A percentile compares a stretch with the other conserved stretches of the same genome.
phyloP scores from a whole-genome alignment of 2,329 filamentous ascomycete species.

The Ophiostoma quercus region DNA sequence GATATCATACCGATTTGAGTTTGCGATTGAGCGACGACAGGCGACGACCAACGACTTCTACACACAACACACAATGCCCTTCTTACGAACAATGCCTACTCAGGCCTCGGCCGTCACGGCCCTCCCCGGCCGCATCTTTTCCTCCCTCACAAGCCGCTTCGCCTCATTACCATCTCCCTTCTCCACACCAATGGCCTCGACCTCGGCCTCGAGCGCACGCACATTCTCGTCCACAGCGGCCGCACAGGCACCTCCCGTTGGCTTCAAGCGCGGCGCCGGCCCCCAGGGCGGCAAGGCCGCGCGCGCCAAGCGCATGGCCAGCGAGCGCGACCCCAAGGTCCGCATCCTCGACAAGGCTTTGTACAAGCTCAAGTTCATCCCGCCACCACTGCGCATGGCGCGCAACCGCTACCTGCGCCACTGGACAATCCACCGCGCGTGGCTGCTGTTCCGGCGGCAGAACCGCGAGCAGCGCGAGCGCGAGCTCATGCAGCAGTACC shows the following conservation, averaged over 20 bases:
- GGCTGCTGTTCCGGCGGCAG: slow-evolving; percentile 72
- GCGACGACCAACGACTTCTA: slow-evolving; percentile 3
- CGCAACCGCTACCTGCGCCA: slow-evolving; percentile 84
- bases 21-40: background rate
- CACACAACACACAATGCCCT: background rate
- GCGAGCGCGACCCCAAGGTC: slow-evolving; percentile 34
- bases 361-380: slow-evolving; percentile 35
- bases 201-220: background rate
- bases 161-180: background rate
- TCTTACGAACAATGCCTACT: slow-evolving; percentile 12
- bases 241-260: background rate
- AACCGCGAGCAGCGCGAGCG: slow-evolving; percentile 58
- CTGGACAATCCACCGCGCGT: slow-evolving; percentile 98
- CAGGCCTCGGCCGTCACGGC: background rate
- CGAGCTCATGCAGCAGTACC: slow-evolving; percentile 73
- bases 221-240: slow-evolving; percentile 13
- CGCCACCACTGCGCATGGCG: slow-evolving; percentile 75
- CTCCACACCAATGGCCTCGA: background rate
- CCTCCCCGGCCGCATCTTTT: slow-evolving; percentile 19
- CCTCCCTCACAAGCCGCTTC: slow-evolving; percentile 19
- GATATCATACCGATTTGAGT: background rate
- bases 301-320: slow-evolving; percentile 23
- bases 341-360: slow-evolving; percentile 34
- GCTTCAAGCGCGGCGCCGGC: slow-evolving; percentile 7
- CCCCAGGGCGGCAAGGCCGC: background rate